A percentile compares a stretch with the other conserved stretches of the same genome.
These are phyloP conservation scores for Whalleya microplaca DNA, from an alignment of 2,329 filamentous ascomycete species.

Conservation along the genomic window DNA sequence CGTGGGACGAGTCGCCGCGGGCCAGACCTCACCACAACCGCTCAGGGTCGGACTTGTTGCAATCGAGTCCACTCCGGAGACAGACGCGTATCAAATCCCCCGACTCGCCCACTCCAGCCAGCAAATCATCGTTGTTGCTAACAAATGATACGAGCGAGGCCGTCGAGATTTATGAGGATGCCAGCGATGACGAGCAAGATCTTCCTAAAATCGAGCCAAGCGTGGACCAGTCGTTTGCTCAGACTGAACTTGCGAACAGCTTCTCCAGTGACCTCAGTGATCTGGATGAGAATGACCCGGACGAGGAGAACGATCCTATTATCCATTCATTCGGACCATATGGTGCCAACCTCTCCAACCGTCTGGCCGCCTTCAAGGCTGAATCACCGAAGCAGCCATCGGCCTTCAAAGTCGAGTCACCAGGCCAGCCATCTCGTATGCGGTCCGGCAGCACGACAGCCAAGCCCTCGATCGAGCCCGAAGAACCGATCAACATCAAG, in stretches of 20 bases:
- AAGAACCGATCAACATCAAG: slow-evolving; percentile 35
- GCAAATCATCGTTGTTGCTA: slow-evolving; percentile 48
- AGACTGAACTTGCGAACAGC: slow-evolving; percentile 54
- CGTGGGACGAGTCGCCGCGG: slow-evolving; percentile 68
- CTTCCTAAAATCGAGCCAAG: slow-evolving; percentile 40
- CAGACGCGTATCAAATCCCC: slow-evolving; percentile 70
- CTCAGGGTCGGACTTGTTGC: slow-evolving; percentile 48
- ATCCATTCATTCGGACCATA: slow-evolving; percentile 91
- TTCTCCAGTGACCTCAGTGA: slow-evolving; percentile 63
- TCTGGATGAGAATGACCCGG: slow-evolving; percentile 72
- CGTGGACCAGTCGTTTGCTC: slow-evolving; percentile 48
- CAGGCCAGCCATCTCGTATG: slow-evolving; percentile 47
- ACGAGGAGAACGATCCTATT: slow-evolving; percentile 94
- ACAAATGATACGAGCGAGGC: slow-evolving; percentile 43
- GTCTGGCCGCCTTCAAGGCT: slow-evolving; percentile 76
- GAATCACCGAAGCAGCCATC: slow-evolving; percentile 64
- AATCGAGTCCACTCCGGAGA: slow-evolving; percentile 64
- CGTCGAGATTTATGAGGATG: slow-evolving; percentile 77
- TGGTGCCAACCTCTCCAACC: slow-evolving; percentile 80
- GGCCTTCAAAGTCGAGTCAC: slow-evolving; percentile 72
- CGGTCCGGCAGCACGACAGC: slow-evolving; percentile 28
- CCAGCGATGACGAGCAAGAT: slow-evolving; percentile 58
- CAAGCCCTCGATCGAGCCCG: slow-evolving; percentile 31
- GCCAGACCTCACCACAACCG: slow-evolving; percentile 34
- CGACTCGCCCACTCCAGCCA: slow-evolving; percentile 64